A percentile compares a stretch with the other conserved stretches of the same genome.
These are phyloP conservation scores for Colletotrichum lupini DNA, from an alignment of 2,329 filamentous ascomycete genomes.

Conservation along the genomic window DNA sequence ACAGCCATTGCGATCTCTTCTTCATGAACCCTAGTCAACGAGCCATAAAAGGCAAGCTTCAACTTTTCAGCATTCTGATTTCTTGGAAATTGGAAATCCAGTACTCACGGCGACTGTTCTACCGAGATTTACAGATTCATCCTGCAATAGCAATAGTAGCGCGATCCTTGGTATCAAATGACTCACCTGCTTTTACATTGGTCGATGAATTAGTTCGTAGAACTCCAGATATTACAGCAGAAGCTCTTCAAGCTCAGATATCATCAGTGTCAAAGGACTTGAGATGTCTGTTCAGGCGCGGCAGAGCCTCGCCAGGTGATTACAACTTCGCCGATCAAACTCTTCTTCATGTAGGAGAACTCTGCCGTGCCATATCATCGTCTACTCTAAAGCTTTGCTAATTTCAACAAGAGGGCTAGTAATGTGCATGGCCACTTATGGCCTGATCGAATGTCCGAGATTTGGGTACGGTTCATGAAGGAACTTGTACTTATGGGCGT, in stretches of 20 bases:
- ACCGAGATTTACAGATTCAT: background rate
- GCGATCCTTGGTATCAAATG: background rate
- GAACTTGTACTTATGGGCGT: background rate
- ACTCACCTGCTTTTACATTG: background rate
- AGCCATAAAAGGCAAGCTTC: background rate
- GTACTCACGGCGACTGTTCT: too few species aligned
- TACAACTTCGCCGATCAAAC: rapidly evolving
- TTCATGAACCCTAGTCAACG: background rate
- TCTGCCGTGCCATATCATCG: background rate
- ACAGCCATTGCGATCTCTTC: background rate
- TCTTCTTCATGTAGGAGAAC: background rate
- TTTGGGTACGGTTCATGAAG: background rate
- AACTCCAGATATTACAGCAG: background rate
- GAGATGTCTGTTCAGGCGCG: background rate
- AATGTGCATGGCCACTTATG: background rate
- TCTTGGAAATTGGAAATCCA: background rate
- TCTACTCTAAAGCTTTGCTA: background rate
- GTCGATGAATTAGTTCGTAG: background rate
- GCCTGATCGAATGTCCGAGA: background rate
- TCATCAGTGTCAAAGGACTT: background rate
- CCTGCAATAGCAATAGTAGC: background rate
- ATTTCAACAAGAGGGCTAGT: background rate
- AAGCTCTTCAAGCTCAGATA: background rate
- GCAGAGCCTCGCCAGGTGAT: background rate
- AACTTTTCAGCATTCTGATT: background rate